Conservation (phyloP, 192 early-diverging fungal species). For the Rhizophagus clarus region DNA sequence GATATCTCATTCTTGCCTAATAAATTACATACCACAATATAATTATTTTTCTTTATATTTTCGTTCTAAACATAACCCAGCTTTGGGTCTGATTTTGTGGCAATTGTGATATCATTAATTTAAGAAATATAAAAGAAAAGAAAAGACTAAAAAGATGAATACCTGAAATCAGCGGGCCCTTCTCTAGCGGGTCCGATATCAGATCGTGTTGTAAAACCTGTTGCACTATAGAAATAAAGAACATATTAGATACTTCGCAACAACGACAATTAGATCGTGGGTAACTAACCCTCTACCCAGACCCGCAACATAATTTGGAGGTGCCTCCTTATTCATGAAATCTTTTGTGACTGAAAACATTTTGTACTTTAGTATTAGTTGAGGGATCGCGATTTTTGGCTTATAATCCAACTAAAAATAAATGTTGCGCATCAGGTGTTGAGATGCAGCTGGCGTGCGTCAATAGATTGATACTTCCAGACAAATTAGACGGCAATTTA, state of each 20-base stretch:
- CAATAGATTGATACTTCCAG: too few species aligned
- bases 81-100: neutral
- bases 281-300: slow-evolving; percentile 79
- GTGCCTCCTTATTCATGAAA: slow-evolving; percentile 90
- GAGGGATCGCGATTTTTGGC: too few species aligned
- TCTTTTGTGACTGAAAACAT: slow-evolving; percentile 78
- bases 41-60: neutral
- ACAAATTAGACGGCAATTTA: too few species aligned
- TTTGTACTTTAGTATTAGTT: neutral
- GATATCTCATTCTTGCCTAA: neutral
- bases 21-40: neutral
- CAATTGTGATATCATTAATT: neutral
- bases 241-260: slow-evolving; percentile 2
- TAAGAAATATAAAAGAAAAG: too few species aligned
- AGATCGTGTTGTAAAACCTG: slow-evolving; percentile 96
- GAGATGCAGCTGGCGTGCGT: too few species aligned
- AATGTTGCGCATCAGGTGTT: too few species aligned
- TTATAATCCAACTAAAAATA: too few species aligned
- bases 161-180: slow-evolving; percentile 50
- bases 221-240: slow-evolving; percentile 56
- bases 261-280: neutral
- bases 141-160: slow-evolving; percentile 14
- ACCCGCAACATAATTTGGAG: slow-evolving; percentile 96
- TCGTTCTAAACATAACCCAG: neutral
- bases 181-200: slow-evolving; percentile 98